These are phyloP conservation scores for Aureobasidium zeae DNA, from an alignment of 2,329 filamentous ascomycete genomes.

Conservation along the genomic window DNA sequence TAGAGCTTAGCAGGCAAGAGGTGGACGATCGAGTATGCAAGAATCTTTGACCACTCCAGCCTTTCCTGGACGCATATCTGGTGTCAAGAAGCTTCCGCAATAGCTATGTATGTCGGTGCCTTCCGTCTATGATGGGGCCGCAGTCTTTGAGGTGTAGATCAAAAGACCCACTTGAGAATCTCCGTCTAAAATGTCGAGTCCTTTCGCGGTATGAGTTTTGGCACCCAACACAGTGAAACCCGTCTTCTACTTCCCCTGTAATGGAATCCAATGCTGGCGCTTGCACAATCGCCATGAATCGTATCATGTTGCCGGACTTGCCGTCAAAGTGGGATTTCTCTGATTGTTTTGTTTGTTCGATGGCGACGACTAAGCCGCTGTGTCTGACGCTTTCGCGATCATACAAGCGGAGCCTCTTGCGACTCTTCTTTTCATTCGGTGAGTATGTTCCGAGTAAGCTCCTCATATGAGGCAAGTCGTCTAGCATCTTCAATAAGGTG, in stretches of 20 bases:
- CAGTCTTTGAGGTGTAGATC: not conserved
- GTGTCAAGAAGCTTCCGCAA: too few species aligned
- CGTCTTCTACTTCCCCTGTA: not conserved
- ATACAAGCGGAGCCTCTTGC: not conserved
- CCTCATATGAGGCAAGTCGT: constrained; percentile 9
- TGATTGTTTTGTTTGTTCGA: too few species aligned
- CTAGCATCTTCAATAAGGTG: constrained; percentile 14
- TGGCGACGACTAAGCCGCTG: too few species aligned
- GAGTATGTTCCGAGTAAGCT: constrained; percentile 21
- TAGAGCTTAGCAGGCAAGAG: too few species aligned
- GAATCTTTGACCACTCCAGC: too few species aligned
- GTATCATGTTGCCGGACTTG: not conserved
- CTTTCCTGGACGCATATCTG: too few species aligned
- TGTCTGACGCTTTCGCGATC: not conserved
- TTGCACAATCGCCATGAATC: not conserved
- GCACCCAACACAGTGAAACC: not conserved
- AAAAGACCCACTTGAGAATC: not conserved
- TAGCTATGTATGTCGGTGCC: too few species aligned
- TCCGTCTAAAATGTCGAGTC: not conserved
- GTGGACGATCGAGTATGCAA: too few species aligned
- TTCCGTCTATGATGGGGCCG: not conserved
- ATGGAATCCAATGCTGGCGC: not conserved
- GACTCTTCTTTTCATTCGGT: constrained; percentile 10
- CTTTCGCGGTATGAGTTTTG: not conserved
- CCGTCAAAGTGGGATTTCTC: too few species aligned